Base-by-base conservation (phyloP, 2,329 filamentous ascomycete genomes). In the Nothophoma quercina region DNA sequence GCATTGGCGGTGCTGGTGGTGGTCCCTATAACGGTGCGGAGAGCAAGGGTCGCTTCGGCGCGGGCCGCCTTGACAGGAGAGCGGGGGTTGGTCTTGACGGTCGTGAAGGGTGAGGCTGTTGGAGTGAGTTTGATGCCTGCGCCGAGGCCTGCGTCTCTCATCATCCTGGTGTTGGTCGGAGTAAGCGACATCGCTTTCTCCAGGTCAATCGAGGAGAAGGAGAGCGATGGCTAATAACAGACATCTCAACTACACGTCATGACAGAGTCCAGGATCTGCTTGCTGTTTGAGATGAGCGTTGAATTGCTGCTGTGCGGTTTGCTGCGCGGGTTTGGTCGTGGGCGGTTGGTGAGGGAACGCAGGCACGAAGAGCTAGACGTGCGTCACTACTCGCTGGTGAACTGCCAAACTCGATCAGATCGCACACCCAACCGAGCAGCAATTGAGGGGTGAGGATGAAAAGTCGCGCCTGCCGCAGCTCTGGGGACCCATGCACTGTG, bases 21-120 rank as follows among this genome's bases (percentile, higher is more conserved):
- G 19, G 93, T 96, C 38, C 95, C 95, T 67, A 98, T 89, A 51
- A 98, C 91, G 58, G 91, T 87, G 72, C 88, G 88, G 56, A 97
- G 80, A 30, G 88, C 88, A 35, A 97, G 81, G 32, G 75, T 78
- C 21, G 72, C 67, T 61, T 80, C 78, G 56, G 75, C 69, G 50
- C 60, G 78, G 70, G 59, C 77, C 25, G 77, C 58, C 68, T 82
- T 85, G 60, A 77, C 75, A 23, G 88, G 85, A 41, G 89, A 88
- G 69, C 88, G 84, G 26, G 84, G 82, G 30, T 86, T 83, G 52
- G 81, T 81, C 67, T 84, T 87, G 54, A 53, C 41, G 67, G 84
- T 87, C 48, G 58, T 45, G 58, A 76, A 79, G 55, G 90, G 90
- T 51, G 90, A 92, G 18, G 65, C 60, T 54, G 89, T 88, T 49